Percentiles rank a stretch among this genome's conserved stretches.
Conservation (phyloP, 768 basidiomycete genomes). For the Tephrocybe sp. region DNA sequence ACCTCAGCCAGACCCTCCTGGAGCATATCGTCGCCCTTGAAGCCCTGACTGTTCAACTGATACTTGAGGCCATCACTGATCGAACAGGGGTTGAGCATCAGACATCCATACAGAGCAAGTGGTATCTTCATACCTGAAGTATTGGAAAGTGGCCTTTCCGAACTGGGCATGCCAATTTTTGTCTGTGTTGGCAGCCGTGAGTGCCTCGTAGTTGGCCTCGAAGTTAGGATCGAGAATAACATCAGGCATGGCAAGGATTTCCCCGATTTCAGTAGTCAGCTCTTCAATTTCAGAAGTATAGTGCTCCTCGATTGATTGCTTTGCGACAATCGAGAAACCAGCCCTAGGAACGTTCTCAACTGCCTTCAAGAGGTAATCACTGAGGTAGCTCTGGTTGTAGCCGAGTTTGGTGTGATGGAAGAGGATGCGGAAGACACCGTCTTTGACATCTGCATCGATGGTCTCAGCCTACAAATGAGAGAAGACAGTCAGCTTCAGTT, state of each 20-base stretch:
- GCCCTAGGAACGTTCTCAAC: constrained; percentile 32
- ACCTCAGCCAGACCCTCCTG: constrained; percentile 38
- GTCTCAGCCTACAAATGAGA: constrained; percentile 25
- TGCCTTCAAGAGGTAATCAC: constrained; percentile 27
- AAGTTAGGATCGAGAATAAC: constrained; percentile 38
- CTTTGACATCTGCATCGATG: constrained; percentile 33
- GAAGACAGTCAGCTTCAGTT: too few relatives aligned
- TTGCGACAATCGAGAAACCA: constrained; percentile 26
- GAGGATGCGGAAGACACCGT: constrained; percentile 39
- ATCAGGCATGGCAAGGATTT: constrained; percentile 29
- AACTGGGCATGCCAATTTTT: constrained; percentile 26
- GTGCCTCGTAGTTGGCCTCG: constrained; percentile 28
- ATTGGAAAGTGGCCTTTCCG: constrained; percentile 22
- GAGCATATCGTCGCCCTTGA: constrained; percentile 37
- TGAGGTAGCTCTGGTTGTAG: constrained; percentile 27
- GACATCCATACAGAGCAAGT: background rate
- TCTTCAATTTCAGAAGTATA: constrained; percentile 29
- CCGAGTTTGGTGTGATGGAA: constrained; percentile 31
- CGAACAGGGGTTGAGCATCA: background rate
- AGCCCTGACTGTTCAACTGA: constrained; percentile 32
- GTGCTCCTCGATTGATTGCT: constrained; percentile 29
- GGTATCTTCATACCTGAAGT: constrained; percentile 24
- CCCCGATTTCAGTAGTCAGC: constrained; percentile 25
- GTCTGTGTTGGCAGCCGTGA: constrained; percentile 23
- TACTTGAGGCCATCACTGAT: constrained; percentile 29